phyloP scores from a whole-genome alignment of 441 rosid genomes.

The Eutrema salsugineum region DNA sequence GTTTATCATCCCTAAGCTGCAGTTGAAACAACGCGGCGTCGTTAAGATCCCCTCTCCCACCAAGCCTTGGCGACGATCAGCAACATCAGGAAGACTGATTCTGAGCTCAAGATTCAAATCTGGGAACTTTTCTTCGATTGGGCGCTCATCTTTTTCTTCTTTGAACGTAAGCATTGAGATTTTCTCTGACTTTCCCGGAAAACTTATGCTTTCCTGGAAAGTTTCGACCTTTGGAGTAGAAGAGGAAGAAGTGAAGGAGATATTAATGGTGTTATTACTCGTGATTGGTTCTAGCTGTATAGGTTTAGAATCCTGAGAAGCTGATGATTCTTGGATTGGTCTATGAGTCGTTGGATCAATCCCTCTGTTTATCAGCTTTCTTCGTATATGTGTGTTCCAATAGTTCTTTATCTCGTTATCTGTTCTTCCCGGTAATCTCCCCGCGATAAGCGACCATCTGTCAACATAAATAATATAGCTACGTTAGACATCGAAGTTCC shows the following conservation, averaged over 20 bases:
- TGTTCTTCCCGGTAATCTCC: conserved; percentile 93
- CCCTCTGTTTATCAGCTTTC: conserved; percentile 82
- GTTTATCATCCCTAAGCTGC: conserved; percentile 60
- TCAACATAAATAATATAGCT: not conserved
- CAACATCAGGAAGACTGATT: conserved; percentile 74
- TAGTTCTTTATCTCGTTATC: conserved; percentile 96
- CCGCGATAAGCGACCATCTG: conserved; percentile 97
- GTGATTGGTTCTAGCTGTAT: conserved; percentile 18
- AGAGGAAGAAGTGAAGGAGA: conserved; percentile 29
- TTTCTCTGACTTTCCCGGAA: conserved; percentile 18
- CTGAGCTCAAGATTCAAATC: conserved; percentile 88
- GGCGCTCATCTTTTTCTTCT: conserved; percentile 35
- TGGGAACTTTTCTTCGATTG: conserved; percentile 51
- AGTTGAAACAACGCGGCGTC: conserved; percentile 49
- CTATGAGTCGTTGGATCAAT: conserved; percentile 90
- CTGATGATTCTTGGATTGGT: conserved; percentile 53
- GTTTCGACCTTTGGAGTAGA: conserved; percentile 16
- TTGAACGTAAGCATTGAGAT: conserved; percentile 37
- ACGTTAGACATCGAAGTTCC: not conserved
- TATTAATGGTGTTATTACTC: conserved; percentile 29
- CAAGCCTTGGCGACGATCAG: conserved; percentile 12
- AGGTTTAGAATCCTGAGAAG: conserved; percentile 35
- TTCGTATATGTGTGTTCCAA: conserved; percentile 94
- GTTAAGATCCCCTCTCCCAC: conserved; percentile 4
- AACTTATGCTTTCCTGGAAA: conserved; percentile 11